Percentiles rank a stretch among this genome's conserved stretches.
Conservation (phyloP, 352 stramenopile genomes). For the Pythium brachiatum region DNA sequence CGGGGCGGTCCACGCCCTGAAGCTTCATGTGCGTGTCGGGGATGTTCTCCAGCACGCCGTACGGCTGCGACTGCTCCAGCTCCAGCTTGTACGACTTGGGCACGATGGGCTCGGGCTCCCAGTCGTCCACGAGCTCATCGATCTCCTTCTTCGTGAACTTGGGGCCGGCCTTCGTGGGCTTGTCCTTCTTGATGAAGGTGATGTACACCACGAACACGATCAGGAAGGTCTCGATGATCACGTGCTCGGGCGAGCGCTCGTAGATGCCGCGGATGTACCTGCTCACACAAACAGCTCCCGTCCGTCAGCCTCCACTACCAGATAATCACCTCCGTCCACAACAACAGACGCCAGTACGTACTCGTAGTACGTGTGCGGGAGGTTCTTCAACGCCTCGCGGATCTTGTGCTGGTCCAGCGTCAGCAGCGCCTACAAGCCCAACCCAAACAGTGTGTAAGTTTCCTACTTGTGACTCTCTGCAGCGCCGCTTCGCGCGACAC, state of each 20-base stretch:
- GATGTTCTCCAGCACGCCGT: constrained; percentile 78
- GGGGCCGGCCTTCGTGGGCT: constrained; percentile 45
- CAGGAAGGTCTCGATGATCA: constrained; percentile 97
- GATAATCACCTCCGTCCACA: neutral
- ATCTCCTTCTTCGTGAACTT: constrained; percentile 88
- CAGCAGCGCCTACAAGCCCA: constrained; percentile 64
- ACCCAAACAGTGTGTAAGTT: too few relatives aligned
- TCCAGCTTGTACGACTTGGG: constrained; percentile 39
- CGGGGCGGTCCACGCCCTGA: constrained; percentile 50
- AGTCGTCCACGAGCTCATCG: constrained; percentile 89
- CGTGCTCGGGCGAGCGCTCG: constrained; percentile 89
- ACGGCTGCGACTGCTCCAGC: constrained; percentile 37
- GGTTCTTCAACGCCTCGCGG: constrained; percentile 54
- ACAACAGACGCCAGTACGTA: constrained; percentile 22
- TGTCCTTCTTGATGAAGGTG: constrained; percentile 85
- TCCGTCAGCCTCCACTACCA: neutral
- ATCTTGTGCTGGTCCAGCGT: constrained; percentile 59
- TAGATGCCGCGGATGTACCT: constrained; percentile 83
- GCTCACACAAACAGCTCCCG: neutral
- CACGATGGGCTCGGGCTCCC: constrained; percentile 88
- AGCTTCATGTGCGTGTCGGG: constrained; percentile 83
- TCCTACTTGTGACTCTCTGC: too few relatives aligned
- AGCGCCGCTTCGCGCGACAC: constrained; percentile 1
- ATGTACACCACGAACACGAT: constrained; percentile 96
- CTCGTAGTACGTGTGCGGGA: constrained; percentile 73